phyloP scores from a whole-genome alignment of 768 basidiomycete genomes.

The Rickenella mellea region DNA sequence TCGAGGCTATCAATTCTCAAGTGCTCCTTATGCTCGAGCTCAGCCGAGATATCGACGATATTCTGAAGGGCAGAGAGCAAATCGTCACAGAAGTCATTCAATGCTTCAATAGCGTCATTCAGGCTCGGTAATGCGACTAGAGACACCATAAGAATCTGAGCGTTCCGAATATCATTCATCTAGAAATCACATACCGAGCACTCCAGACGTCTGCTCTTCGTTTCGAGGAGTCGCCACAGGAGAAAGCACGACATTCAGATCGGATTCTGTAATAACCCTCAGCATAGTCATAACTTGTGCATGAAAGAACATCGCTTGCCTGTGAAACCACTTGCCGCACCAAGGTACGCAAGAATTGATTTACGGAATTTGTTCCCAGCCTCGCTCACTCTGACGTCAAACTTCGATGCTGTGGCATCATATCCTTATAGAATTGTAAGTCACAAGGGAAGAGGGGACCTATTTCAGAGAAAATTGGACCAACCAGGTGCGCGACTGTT shows the following conservation, averaged over 20 bases:
- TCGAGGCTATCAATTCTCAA: conserved; percentile 62
- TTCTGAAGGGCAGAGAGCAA: conserved; percentile 55
- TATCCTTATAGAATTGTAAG: conserved; percentile 27
- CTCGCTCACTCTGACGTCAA: conserved; percentile 44
- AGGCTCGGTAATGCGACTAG: conserved; percentile 69
- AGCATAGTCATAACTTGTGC: conserved; percentile 1
- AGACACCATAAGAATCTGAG: neutral
- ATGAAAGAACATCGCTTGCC: conserved; percentile 26
- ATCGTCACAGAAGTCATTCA: conserved; percentile 52
- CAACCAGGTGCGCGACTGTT: conserved; percentile 46
- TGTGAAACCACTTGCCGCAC: conserved; percentile 63
- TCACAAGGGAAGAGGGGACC: conserved; percentile 2
- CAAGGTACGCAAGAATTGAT: conserved; percentile 57
- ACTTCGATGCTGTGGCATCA: conserved; percentile 39
- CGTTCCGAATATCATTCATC: conserved; percentile 1
- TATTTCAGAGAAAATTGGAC: conserved; percentile 7
- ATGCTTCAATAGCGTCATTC: conserved; percentile 60
- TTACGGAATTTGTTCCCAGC: conserved; percentile 53
- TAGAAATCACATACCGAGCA: conserved; percentile 35
- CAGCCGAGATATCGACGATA: conserved; percentile 57
- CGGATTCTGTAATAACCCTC: conserved; percentile 39
- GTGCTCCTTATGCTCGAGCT: conserved; percentile 64
- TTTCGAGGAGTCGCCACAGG: conserved; percentile 52
- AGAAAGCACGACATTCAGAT: conserved; percentile 63
- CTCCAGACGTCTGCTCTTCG: conserved; percentile 48